phyloP scores from a whole-genome alignment of 1,139 yeast genomes.

The Candida labiduridarum region DNA sequence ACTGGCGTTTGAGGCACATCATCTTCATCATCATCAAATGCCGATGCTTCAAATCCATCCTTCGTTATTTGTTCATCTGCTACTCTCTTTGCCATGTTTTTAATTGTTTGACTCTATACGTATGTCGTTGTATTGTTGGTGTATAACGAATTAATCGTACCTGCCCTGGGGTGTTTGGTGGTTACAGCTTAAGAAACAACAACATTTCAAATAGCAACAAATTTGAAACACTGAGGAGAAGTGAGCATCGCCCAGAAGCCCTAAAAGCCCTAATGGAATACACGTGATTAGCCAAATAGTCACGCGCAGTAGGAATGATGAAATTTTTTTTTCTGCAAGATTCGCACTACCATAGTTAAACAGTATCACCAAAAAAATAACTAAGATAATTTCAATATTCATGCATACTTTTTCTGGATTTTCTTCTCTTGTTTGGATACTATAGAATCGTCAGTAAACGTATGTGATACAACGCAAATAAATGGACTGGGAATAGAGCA shows the following conservation, averaged over 20 bases:
- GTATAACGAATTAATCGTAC: neutral
- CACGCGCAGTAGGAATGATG: neutral
- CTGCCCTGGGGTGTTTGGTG: neutral
- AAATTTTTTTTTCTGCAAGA: neutral
- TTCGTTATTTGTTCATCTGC: constrained; percentile 63
- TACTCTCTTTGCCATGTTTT: constrained; percentile 61
- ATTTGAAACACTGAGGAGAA: neutral
- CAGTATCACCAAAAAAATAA: constrained; percentile 5
- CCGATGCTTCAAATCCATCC: constrained; percentile 35
- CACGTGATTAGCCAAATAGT: constrained; percentile 6
- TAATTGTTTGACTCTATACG: neutral
- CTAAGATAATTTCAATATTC: constrained; percentile 1
- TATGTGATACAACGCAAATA: constrained; percentile 6
- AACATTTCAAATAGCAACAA: constrained; percentile 1
- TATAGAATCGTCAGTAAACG: constrained; percentile 18
- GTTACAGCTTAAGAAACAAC: neutral
- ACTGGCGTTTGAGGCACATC: constrained; percentile 26
- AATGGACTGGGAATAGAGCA: neutral
- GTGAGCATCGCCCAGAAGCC: neutral
- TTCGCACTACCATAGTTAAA: constrained; percentile 6
- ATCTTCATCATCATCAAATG: constrained; percentile 37
- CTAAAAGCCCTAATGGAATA: constrained; percentile 4
- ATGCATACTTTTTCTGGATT: constrained; percentile 3
- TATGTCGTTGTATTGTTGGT: neutral
- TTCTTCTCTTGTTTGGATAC: constrained; percentile 15